Conservation (phyloP, 176 grass and related monocot genomes). For the Aegilops bicornis region DNA sequence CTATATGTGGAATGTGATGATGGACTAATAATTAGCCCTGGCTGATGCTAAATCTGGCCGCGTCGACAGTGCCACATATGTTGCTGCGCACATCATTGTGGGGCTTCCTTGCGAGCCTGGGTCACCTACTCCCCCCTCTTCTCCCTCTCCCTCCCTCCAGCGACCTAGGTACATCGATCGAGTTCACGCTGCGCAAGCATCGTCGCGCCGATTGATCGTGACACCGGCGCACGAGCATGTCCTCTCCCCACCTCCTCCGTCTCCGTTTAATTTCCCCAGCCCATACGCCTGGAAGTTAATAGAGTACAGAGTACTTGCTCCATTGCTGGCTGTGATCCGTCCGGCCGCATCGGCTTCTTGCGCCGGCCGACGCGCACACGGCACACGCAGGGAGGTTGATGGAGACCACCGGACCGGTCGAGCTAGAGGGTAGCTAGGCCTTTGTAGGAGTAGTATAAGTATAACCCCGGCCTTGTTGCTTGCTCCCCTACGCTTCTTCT, state of each 20-base stretch:
- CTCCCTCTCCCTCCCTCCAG: neutral
- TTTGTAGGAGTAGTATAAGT: too few species aligned
- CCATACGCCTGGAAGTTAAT: neutral
- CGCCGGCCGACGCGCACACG: neutral
- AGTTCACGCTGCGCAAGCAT: constrained; percentile 44
- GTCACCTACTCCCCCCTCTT: constrained; percentile 18
- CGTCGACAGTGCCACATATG: constrained; percentile 6
- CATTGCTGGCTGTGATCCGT: neutral
- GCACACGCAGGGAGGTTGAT: neutral
- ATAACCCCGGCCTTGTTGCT: constrained; percentile 19
- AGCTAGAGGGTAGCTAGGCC: neutral
- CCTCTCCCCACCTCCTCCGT: constrained; percentile 19
- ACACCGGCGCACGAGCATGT: constrained; percentile 27
- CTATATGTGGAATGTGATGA: neutral
- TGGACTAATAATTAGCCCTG: neutral
- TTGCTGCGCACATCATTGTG: constrained; percentile 16
- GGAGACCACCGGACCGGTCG: neutral
- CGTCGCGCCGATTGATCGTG: constrained; percentile 12
- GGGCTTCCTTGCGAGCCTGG: constrained; percentile 54
- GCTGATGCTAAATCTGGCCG: neutral
- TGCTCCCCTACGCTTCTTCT: constrained; percentile 44
- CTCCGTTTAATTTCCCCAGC: neutral
- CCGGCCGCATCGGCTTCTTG: too few species aligned
- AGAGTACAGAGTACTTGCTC: neutral
- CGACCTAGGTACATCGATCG: neutral